A percentile compares a stretch with the other conserved stretches of the same genome.
phyloP scores from a whole-genome alignment of 345 rosid species.

The Eucalyptus cloeziana region DNA sequence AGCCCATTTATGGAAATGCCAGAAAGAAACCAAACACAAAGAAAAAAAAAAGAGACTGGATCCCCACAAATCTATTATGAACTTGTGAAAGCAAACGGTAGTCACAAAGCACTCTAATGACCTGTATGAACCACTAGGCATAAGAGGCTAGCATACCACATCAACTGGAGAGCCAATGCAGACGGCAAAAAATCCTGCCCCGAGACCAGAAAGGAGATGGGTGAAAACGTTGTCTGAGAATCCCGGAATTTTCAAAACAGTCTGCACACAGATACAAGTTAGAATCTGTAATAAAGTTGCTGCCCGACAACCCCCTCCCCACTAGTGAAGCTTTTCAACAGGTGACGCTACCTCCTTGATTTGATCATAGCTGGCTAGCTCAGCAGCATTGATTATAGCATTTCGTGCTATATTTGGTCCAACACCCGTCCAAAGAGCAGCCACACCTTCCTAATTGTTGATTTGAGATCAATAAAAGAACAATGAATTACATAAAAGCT shows the following conservation, averaged over 20 bases:
- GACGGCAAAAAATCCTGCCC: constrained; percentile 97
- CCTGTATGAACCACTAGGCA: neutral
- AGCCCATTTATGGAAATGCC: neutral
- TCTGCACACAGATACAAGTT: constrained; percentile 28
- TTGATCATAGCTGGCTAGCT: constrained; percentile 96
- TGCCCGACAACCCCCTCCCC: neutral
- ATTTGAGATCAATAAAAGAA: constrained; percentile 4
- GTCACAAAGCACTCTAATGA: neutral
- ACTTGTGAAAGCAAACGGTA: neutral
- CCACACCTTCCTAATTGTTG: constrained; percentile 68
- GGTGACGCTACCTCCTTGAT: constrained; percentile 54
- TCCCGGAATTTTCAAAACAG: constrained; percentile 90
- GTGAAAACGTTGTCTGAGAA: constrained; percentile 89
- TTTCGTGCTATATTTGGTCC: constrained; percentile 93
- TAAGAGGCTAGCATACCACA: constrained; percentile 38
- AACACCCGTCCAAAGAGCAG: constrained; percentile 94
- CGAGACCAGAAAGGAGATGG: constrained; percentile 86
- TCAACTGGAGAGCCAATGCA: constrained; percentile 99
- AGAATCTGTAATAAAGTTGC: neutral
- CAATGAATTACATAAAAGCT: neutral
- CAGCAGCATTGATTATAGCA: constrained; percentile 97
- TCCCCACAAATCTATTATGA: neutral
- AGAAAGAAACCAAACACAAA: neutral
- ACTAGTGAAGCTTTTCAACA: neutral
- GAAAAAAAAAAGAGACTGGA: neutral